Evolutionary conservation across 176 grass and related monocot species (phyloP), one percentile per base, ranked within the genome.

Genomic region (Eragrostis nindensis): DNA sequence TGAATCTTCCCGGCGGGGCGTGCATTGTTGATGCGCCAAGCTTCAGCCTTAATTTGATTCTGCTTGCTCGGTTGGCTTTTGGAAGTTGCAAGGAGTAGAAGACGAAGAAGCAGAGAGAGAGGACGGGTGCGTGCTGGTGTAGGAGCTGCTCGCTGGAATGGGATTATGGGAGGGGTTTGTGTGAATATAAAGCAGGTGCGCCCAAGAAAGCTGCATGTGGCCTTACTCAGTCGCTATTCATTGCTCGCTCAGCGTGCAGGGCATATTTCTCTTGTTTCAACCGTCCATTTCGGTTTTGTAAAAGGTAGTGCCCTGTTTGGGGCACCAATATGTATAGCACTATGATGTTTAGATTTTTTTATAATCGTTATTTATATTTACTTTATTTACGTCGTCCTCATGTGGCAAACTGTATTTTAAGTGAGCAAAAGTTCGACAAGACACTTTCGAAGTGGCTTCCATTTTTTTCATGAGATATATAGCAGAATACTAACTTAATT

Each of bases 201-300:
- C 45, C 75, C 47, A 82, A 76, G 45, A 71, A 82, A 87, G 79
- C 22, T 69, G 63, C 78, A 76, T 82, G 85, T 87, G 79, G 54
- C 24, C 64, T 63, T 63, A 45, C 73, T 82, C 71, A 70, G 73
- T 32, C 71, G 66, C 73, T 71, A 64, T 87, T 71, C 79, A 70
- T 82, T 82, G 64, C 46, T 12, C 18, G 64, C 46, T 12, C 18
- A 8, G 25, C 68, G 70, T 66, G 36, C 32, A 62, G 65, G 73
- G 71, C 25, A 76, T 61, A 82, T 82, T 70, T 46, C 62, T 76
- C 62, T 69, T 43, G 32, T 70, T 62, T 70, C 44, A 66, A 70
- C 85, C 53, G 62, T 81, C 77, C 42, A 87, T 62, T 87, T 86
- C 66, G 82, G 36, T 14, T 78, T 52, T 70, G 40, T 69, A 41